A percentile compares a stretch with the other conserved stretches of the same genome.
Evolutionary conservation across 768 basidiomycete genomes (phyloP).

Genomic region (Mycena haematopus): DNA sequence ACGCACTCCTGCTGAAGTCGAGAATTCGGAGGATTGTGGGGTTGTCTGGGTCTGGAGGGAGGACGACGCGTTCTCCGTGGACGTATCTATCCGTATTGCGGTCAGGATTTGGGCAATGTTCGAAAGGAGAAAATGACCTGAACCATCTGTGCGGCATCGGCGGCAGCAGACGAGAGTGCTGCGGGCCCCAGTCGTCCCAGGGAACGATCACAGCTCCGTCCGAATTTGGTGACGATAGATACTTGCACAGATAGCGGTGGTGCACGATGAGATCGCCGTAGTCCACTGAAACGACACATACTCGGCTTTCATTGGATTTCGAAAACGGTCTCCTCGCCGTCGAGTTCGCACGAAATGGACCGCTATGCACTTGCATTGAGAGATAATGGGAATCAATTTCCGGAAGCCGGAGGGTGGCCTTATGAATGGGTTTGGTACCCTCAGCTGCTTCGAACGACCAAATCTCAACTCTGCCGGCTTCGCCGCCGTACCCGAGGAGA

Average conservation of each 20-base stretch:
- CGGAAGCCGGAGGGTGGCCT: too few species aligned
- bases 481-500: background rate
- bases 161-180: slow-evolving; percentile 18
- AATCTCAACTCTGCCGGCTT: background rate
- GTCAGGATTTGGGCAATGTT: background rate
- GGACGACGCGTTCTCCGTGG: slow-evolving; percentile 27
- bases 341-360: slow-evolving; percentile 12
- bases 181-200: slow-evolving; percentile 28
- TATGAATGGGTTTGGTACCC: background rate
- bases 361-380: slow-evolving; percentile 18
- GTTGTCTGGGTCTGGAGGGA: slow-evolving; percentile 5
- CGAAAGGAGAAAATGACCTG: background rate
- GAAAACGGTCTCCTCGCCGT: slow-evolving; percentile 8
- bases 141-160: slow-evolving; percentile 17
- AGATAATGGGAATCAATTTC: background rate
- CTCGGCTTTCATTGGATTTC: slow-evolving; percentile 9
- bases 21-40: slow-evolving; percentile 13
- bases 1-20: slow-evolving; percentile 20
- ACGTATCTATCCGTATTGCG: slow-evolving; percentile 13
- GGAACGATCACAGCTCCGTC: background rate
- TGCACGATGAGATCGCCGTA: slow-evolving; percentile 21
- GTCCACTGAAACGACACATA: slow-evolving; percentile 18
- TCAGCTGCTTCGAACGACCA: background rate
- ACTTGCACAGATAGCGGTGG: slow-evolving; percentile 17
- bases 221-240: background rate